Base-by-base conservation (phyloP, 176 grass and related monocot species). In the Melocanna baccifera region DNA sequence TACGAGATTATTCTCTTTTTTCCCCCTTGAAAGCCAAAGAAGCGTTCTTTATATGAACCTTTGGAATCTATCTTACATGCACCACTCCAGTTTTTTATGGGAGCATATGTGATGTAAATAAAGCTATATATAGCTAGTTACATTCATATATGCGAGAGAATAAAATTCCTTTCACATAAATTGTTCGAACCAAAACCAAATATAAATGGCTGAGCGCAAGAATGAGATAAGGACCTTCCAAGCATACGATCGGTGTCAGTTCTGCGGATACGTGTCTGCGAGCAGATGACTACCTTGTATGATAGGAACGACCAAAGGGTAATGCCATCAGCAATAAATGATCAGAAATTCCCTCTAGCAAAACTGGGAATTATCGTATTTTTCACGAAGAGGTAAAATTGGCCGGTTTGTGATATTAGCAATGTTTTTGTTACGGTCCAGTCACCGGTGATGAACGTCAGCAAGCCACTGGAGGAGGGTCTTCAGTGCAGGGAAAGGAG, bases 211-310 rank as follows among this genome's bases (percentile, higher is more conserved):
- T 11, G 39, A 43, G 50, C 8, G 4, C 16, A 20, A 13, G 9
- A 61, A 67, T 6, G 19, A 25, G 19, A 62, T n/a, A 6, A 42
- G 11, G 16, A 71, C 50, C 20, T 61, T 22, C 39, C 70, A 15
- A 42, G 25, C 4, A 28, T 4, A 81, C 63, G 40, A 68, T 12
- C 19, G 13, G 42, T 74, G 70, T 68, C 47, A 23, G 14, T 37
- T 76, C 67, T 48, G 70, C 14, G 20, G 58, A 75, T 75, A 13
- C 57, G 59, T 75, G 26, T 46, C 37, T 23, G 14, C 47, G 22
- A 68, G 50, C 14, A 82, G 85, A 78, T 78, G 32, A 7, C 2
- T 40, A 86, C 55, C 71, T 82, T 26, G 39, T 20, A 48, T 61
- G 85, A 82, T 61, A 53, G 63, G 62, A 64, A 82, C 37, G 22